A percentile compares a stretch with the other conserved stretches of the same genome.
phyloP scores from a whole-genome alignment of 306 rosid genomes.

The Astragalus membranaceus region DNA sequence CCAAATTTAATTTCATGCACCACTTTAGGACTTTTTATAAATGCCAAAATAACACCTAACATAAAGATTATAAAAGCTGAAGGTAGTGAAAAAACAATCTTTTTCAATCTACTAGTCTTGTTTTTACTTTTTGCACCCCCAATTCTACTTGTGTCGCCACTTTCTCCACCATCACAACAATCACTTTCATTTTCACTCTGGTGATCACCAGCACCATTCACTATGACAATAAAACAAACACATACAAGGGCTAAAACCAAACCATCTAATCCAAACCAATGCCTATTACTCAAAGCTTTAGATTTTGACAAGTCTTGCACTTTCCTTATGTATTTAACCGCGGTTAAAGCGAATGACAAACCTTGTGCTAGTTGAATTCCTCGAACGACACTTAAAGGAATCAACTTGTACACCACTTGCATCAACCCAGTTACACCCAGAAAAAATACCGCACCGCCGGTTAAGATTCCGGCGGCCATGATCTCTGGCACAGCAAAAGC shows the following conservation, averaged over 20 bases:
- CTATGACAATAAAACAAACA: constrained; percentile 44
- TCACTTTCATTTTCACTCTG: constrained; percentile 10
- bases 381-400: constrained; percentile 52
- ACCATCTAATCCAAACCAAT: constrained; percentile 67
- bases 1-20: constrained; percentile 48
- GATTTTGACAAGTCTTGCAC: constrained; percentile 43
- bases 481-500: constrained; percentile 47
- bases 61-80: constrained; percentile 54
- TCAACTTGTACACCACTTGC: constrained; percentile 37
- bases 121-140: not conserved
- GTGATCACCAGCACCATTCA: constrained; percentile 48
- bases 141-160: not conserved
- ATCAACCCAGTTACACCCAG: constrained; percentile 59
- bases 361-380: constrained; percentile 76
- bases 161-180: not conserved
- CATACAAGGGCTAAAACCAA: constrained; percentile 47
- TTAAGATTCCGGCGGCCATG: constrained; percentile 55
- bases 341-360: constrained; percentile 57
- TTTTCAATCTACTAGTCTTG: constrained; percentile 15
- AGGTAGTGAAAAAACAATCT: constrained; percentile 40
- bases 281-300: constrained; percentile 30
- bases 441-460: constrained; percentile 35
- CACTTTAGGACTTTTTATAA: constrained; percentile 36
- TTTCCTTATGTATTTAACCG: constrained; percentile 44
- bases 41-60: constrained; percentile 47